Evolutionary conservation across 1,284 basidiomycete genomes (phyloP), one percentile per base, ranked within the genome.

Genomic region (Tylopilus orsonianus): DNA sequence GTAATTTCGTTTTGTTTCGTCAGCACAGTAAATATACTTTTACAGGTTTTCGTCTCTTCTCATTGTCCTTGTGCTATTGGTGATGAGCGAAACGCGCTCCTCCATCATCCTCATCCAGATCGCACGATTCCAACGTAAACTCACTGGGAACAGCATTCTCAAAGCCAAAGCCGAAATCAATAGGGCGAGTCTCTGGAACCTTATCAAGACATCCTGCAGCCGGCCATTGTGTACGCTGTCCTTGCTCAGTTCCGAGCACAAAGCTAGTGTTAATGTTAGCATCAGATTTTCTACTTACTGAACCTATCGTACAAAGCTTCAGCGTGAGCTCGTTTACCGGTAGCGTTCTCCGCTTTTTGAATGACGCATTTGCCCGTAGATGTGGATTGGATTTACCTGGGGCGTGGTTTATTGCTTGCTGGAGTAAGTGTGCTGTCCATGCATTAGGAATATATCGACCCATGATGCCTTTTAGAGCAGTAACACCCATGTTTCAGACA

Each of bases 311-410:
- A 1, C 70, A 78, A 8, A 79, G 81, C 54, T 85, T 92, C 65
- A 86, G 85, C 50, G 85, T 87, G 53, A 50, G 79, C 43, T 33
- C 23, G 33, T 20, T 8, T 19, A 8, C 26, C 18, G 19, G 7
- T 29, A 32, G 38, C 9, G 22, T 36, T 24, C 30, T 24, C 19
- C n/a, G 2, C 24, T 14, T 18, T 16, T 26, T 22, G 12, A 36
- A 12, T 46, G 16, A 59, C 16, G 19, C 26, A 2, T 14, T 49
- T 32, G 40, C 16, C 8, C 48, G 8, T 56, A 87, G 83, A 53
- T 89, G 14, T 93, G 88, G 89, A 70, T 83, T 41, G 85, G 85
- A 1, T 83, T 88, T 50, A 78, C 78, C 1, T 93, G 89, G 90
- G 90, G 90, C 0, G 77, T 93, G 10, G 66, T 87, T 40, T 93